These are phyloP conservation scores for Hydrangea macrophylla DNA, from an alignment of 148 eudicot species.

Conservation along the genomic window DNA sequence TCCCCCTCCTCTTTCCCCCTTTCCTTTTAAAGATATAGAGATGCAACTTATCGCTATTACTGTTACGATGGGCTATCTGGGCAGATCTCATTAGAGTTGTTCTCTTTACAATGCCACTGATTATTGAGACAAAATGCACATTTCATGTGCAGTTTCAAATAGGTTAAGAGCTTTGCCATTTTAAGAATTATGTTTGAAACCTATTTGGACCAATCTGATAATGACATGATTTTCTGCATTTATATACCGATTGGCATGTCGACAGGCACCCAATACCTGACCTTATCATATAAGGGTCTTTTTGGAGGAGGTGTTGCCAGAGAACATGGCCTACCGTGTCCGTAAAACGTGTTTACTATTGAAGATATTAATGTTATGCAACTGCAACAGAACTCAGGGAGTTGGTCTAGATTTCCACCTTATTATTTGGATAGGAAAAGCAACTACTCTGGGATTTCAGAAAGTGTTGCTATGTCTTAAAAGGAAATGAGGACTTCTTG, in stretches of 20 bases:
- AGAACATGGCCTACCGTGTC: neutral
- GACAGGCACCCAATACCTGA: neutral
- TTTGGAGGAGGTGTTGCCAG: neutral
- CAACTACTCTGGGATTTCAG: neutral
- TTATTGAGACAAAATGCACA: neutral
- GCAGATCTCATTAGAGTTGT: neutral
- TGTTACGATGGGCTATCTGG: neutral
- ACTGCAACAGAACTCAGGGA: neutral
- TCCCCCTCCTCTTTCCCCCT: neutral
- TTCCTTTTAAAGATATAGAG: neutral
- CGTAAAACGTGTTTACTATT: neutral
- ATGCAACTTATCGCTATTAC: neutral
- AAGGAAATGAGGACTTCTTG: neutral
- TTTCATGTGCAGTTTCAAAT: neutral
- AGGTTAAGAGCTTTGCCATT: neutral
- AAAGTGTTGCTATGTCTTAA: neutral
- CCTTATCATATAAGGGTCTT: no score
- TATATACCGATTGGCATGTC: neutral
- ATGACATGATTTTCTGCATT: no score
- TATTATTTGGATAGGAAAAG: neutral
- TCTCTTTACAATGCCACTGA: neutral
- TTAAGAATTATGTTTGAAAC: neutral
- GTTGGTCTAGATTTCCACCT: neutral
- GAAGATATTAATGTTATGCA: neutral
- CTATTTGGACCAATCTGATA: neutral